These are phyloP conservation scores for Phytopythium litorale DNA, from an alignment of 352 stramenopile species.

Conservation along the genomic window DNA sequence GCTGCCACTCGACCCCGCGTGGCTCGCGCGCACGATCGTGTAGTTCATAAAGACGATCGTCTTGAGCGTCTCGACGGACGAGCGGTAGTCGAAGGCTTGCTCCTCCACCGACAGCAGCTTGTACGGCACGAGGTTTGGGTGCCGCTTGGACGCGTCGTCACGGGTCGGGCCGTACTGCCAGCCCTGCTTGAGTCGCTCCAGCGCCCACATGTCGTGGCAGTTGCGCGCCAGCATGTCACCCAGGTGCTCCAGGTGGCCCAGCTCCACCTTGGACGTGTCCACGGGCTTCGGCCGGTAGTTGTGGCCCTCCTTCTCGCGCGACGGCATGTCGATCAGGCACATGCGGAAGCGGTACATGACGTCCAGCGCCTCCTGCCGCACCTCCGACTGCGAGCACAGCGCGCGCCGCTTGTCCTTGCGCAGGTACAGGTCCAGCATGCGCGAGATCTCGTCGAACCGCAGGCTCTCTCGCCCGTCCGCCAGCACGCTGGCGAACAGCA, in stretches of 20 bases:
- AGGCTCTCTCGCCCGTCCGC: constrained; percentile 69
- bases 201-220: constrained; percentile 84
- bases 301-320: constrained; percentile 84
- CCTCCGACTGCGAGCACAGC: constrained; percentile 64
- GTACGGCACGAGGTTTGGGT: constrained; percentile 84
- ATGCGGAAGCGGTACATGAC: constrained; percentile 89
- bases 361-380: constrained; percentile 71
- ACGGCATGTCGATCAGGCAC: constrained; percentile 87
- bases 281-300: constrained; percentile 86
- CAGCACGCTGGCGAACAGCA: constrained; percentile 76
- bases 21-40: constrained; percentile 50
- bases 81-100: constrained; percentile 81
- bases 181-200: constrained; percentile 82
- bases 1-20: constrained; percentile 21
- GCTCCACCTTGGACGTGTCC: constrained; percentile 67
- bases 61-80: constrained; percentile 87
- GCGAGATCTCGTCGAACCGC: constrained; percentile 81
- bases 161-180: constrained; percentile 71
- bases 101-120: constrained; percentile 75
- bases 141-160: constrained; percentile 67
- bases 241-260: constrained; percentile 69
- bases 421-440: constrained; percentile 81
- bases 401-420: constrained; percentile 74
- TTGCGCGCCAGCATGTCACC: constrained; percentile 79
- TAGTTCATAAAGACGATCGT: constrained; percentile 90